phyloP scores from a whole-genome alignment of 192 early-diverging fungal genomes.

The Entomortierella beljakovae region DNA sequence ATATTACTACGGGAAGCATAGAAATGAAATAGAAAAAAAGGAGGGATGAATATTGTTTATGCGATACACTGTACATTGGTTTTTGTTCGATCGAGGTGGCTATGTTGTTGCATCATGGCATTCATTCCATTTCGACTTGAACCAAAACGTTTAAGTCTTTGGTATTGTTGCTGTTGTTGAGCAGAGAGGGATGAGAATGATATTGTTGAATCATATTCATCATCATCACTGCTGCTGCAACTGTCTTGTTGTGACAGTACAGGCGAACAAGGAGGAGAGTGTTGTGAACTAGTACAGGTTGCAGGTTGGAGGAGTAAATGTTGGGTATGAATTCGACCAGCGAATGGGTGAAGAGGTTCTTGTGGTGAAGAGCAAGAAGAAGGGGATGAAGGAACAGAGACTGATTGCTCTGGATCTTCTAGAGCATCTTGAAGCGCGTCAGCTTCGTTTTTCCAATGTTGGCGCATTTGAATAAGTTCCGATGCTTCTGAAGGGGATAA shows the following conservation, averaged over 20 bases:
- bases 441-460: conserved; percentile 42
- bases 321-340: conserved; percentile 3
- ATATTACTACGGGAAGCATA: no score
- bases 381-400: background rate
- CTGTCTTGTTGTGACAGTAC: conserved; percentile 46
- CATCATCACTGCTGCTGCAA: conserved; percentile 40
- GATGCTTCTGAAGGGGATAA: conserved; percentile 41
- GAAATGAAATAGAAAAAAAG: no score
- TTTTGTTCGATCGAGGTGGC: conserved; percentile 29
- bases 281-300: conserved; percentile 3
- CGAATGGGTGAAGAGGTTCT: conserved; percentile 1
- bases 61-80: conserved; percentile 37
- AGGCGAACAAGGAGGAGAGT: conserved; percentile 44
- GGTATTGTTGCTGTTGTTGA: conserved; percentile 34
- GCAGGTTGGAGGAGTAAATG: conserved; percentile 27
- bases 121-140: conserved; percentile 24
- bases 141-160: conserved; percentile 34
- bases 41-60: conserved; percentile 3
- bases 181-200: conserved; percentile 14
- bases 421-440: background rate
- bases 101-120: conserved; percentile 42
- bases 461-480: conserved; percentile 46
- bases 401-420: conserved; percentile 1
- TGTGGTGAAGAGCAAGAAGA: conserved; percentile 1
- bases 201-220: conserved; percentile 20